Base-by-base conservation (phyloP, 2,329 filamentous ascomycete genomes). In the Monosporascus sp. region DNA sequence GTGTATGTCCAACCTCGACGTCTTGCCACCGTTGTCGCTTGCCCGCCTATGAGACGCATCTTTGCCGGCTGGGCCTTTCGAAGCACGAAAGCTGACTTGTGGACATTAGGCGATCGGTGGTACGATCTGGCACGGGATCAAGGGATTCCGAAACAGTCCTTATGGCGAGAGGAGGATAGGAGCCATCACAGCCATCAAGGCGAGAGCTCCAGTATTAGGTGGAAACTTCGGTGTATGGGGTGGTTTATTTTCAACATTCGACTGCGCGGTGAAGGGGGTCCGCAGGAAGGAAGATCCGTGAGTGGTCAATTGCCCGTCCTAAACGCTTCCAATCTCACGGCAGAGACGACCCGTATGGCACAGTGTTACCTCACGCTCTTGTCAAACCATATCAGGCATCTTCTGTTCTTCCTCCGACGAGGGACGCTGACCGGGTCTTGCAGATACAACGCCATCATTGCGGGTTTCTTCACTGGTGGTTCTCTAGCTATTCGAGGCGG, bases 201-300 rank as follows among this genome's bases (percentile, higher is more conserved):
- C 94, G 69, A 88, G 94, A 69, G 94, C 94, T 43, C 94, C 94
- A 2, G 93, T 97, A 36, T 82, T 97, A 48, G 94, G 94, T 67
- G 94, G 94, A 67, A 99, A 99, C 79, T 99, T 97, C 66, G 93
- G 93, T 65, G 90, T 96, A 53, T 97, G 94, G 93, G 93, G 94
- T 69, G 94, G 94, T 61, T 78, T 97, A 54, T 97, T 97, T 80
- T 90, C 86, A 65, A 95, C 90, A 57, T 97, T 93, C 68, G 94
- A 99, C 76, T 99, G 94, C 77, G 89, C 92, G 22, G 89, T 97
- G 57, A 99, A 97, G 80, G 93, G 93, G 54, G 77, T 93, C 53
- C 80, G 91, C 60, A 90, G 94, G 80, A 97, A 97, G 86, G 94
- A 99, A 73, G 94, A 97, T 71, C 91, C 94, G 15, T 46, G 24